phyloP scores from a whole-genome alignment of 495 filamentous ascomycete species.

The Neurospora terricola region DNA sequence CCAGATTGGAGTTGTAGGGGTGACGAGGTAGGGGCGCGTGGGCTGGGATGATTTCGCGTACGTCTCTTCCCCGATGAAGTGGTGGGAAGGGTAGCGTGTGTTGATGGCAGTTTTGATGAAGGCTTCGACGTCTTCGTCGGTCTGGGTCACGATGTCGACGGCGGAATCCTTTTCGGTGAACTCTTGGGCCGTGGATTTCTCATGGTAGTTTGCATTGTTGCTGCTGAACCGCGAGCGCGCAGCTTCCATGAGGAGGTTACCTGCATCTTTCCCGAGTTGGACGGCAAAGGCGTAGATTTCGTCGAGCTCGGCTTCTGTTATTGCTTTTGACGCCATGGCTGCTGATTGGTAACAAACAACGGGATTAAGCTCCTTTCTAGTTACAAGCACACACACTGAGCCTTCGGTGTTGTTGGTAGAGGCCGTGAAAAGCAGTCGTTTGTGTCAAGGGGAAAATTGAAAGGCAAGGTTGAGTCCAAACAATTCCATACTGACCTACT shows the following conservation, averaged over 20 bases:
- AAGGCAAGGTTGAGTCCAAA: neutral
- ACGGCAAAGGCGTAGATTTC: slow-evolving; percentile 57
- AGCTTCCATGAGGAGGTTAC: slow-evolving; percentile 45
- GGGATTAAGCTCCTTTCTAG: neutral
- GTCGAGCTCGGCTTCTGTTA: slow-evolving; percentile 31
- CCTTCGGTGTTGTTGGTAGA: neutral
- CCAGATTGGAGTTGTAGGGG: slow-evolving; percentile 48
- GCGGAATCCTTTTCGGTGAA: slow-evolving; percentile 52
- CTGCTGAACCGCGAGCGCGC: slow-evolving; percentile 36
- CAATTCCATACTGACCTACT: neutral
- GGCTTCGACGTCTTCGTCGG: slow-evolving; percentile 58
- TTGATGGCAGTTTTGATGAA: slow-evolving; percentile 50
- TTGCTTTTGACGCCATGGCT: slow-evolving; percentile 1
- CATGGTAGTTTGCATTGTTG: neutral
- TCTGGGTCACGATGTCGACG: slow-evolving; percentile 64
- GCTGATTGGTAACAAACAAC: neutral
- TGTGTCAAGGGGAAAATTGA: neutral
- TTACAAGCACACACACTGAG: neutral
- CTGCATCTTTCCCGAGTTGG: slow-evolving; percentile 53
- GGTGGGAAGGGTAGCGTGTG: slow-evolving; percentile 49
- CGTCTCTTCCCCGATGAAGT: slow-evolving; percentile 62
- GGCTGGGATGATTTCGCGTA: slow-evolving; percentile 45
- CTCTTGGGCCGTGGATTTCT: slow-evolving; percentile 9
- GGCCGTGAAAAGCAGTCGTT: neutral
- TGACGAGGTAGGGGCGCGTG: slow-evolving; percentile 52